Percentiles rank a stretch among this genome's conserved stretches.
phyloP scores from a whole-genome alignment of 805 yeast species.

The Candida morakotiae region DNA sequence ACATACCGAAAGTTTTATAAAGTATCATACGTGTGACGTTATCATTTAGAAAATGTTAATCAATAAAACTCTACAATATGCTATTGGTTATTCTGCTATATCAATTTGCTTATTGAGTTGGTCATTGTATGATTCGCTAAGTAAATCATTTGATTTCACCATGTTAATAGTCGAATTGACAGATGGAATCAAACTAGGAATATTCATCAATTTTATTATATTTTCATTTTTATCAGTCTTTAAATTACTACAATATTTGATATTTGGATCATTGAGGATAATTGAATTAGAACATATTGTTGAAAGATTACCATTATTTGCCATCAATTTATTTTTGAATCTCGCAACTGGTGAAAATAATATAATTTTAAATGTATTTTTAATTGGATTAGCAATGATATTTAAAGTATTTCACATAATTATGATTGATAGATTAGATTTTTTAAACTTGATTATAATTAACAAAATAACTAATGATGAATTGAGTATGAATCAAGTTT shows the following conservation, averaged over 20 bases:
- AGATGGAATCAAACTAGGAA: conserved; percentile 25
- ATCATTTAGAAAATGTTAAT: not conserved
- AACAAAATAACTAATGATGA: conserved; percentile 18
- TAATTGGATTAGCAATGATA: conserved; percentile 25
- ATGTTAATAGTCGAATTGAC: conserved; percentile 26
- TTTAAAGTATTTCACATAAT: conserved; percentile 78
- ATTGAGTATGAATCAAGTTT: conserved; percentile 19
- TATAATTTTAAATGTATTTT: conserved; percentile 46
- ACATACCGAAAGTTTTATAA: not conserved
- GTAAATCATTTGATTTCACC: conserved; percentile 17
- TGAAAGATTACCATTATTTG: conserved; percentile 31
- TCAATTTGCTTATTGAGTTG: conserved; percentile 14
- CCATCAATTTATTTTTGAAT: conserved; percentile 52
- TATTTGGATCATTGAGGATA: conserved; percentile 73
- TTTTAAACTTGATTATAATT: conserved; percentile 23
- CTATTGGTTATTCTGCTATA: conserved; percentile 11
- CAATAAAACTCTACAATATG: conserved; percentile 9
- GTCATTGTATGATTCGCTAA: conserved; percentile 19
- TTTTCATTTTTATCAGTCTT: conserved; percentile 17
- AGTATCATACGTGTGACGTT: conserved; percentile 4
- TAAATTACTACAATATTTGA: conserved; percentile 44
- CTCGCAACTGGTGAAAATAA: conserved; percentile 64
- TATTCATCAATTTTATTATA: conserved; percentile 23
- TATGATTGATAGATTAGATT: conserved; percentile 49
- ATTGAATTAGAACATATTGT: conserved; percentile 68